Conservation (phyloP, 177 flowering plant species). For the Vitis hybrid region DNA sequence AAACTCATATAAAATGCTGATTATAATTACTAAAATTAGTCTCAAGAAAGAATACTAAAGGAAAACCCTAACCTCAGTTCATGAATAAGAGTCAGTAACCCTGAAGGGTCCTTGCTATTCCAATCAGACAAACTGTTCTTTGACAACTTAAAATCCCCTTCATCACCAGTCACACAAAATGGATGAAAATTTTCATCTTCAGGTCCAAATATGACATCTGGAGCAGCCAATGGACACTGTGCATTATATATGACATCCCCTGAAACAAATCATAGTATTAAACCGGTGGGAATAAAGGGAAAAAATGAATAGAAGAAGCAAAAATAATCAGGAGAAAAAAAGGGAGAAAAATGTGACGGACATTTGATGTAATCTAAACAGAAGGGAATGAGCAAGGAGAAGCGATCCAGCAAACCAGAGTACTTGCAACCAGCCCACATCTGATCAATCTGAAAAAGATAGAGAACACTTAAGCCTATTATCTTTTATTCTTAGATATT, state of each 20-base stretch:
- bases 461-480: neutral
- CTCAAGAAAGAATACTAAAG: neutral
- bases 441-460: conserved; percentile 60
- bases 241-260: conserved; percentile 93
- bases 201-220: conserved; percentile 80
- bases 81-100: conserved; percentile 57
- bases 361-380: conserved; percentile 82
- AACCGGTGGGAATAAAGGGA: neutral
- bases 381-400: conserved; percentile 74
- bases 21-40: neutral
- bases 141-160: conserved; percentile 25
- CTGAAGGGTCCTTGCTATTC: conserved; percentile 73
- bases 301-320: neutral
- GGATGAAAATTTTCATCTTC: conserved; percentile 77
- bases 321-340: neutral
- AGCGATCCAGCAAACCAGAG: conserved; percentile 58
- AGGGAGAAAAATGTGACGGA: conserved; percentile 23
- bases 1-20: no score
- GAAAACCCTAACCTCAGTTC: conserved; percentile 59
- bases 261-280: conserved; percentile 17
- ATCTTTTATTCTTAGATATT: neutral
- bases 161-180: conserved; percentile 25
- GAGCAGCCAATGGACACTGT: conserved; percentile 63
- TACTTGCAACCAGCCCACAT: conserved; percentile 82
- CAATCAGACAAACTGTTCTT: conserved; percentile 59